Evolutionary conservation across 371 early-diverging fungal genomes (phyloP), one percentile per base, ranked within the genome.

Genomic region (Rhizopus delemar): DNA sequence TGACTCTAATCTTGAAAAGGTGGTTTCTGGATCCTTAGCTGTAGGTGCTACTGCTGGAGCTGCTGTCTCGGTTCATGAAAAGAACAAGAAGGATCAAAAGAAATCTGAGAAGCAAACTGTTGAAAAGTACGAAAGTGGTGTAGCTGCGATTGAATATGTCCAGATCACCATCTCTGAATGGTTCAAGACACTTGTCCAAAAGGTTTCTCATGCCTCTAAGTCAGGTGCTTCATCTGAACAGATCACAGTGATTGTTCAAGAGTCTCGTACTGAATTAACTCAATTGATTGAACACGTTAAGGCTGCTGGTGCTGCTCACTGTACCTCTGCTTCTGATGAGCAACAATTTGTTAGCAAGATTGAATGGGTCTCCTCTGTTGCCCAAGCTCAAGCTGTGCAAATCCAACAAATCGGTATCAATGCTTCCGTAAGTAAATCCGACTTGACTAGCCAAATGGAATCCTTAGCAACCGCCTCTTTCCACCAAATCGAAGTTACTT

Each of bases 321-420:
- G 63, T 28, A 39, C 58, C 28, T 51, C 66, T 36, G 45, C 57
- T 8, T 51, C 13, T 13, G 68, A 71, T 16, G 51, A 64, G n/a
- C 50, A 63, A 16, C 48, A 67, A 34, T 63, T 54, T 15, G 31
- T 64, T 33, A 61, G 59, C 45, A 67, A 67, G 59, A 59, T 71
- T 28, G 58, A 63, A 36, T 64, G 68, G 65, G 57, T 53, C 35
- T 43, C 60, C 4, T 60, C 63, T 46, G 61, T 64, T 15, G 68
- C 65, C 15, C 53, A 63, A 11, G 60, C 54, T 9, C 71, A 67
- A 51, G 68, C 71, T 28, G 31, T 52, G 16, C 68, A 71, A 38
- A 63, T 67, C 33, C 68, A 71, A 39, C 67, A 70, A 41, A 63
- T 70, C 38, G 70, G 60, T 58, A 63, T 70, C 22, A 66, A 70